Percentiles rank a stretch among this genome's conserved stretches.
Conservation (phyloP, 345 rosid species). For the Ceriops zippeliana region DNA sequence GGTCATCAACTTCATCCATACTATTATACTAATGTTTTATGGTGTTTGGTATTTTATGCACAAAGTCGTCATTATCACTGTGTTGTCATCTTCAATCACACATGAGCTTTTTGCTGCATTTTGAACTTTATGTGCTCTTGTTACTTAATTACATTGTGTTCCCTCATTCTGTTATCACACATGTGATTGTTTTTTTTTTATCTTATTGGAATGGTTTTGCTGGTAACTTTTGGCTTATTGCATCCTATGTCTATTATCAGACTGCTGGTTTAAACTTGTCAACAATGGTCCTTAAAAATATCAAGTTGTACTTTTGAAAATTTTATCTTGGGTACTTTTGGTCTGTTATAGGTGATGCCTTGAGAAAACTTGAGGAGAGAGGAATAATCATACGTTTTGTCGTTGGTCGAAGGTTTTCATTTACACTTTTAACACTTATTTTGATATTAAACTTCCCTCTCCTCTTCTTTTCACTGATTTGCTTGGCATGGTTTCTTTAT, state of each 20-base stretch:
- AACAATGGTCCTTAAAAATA: not conserved
- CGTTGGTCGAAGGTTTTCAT: slow-evolving; percentile 82
- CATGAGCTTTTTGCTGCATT: too few relatives aligned
- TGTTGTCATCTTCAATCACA: too few relatives aligned
- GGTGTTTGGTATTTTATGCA: too few relatives aligned
- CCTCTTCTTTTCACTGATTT: slow-evolving; percentile 3
- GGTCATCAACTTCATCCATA: not conserved
- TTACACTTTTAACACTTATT: slow-evolving; percentile 23
- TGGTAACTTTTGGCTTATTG: not conserved
- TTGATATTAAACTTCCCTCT: not conserved
- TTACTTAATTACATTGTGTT: too few relatives aligned
- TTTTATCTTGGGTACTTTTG: not conserved
- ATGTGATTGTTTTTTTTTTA: too few relatives aligned
- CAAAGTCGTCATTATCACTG: too few relatives aligned
- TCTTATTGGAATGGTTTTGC: not conserved
- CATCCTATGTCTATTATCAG: not conserved
- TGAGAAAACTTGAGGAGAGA: slow-evolving; percentile 82
- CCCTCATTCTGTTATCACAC: too few relatives aligned
- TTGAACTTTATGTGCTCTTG: too few relatives aligned
- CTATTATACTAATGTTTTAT: too few relatives aligned
- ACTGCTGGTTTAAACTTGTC: not conserved
- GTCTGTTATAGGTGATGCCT: slow-evolving; percentile 57
- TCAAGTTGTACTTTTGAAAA: not conserved
- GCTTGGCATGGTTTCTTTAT: slow-evolving; percentile 8
- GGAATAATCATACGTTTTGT: slow-evolving; percentile 88